phyloP scores from a whole-genome alignment of 768 basidiomycete species.

The Rhizopogon salebrosus region DNA sequence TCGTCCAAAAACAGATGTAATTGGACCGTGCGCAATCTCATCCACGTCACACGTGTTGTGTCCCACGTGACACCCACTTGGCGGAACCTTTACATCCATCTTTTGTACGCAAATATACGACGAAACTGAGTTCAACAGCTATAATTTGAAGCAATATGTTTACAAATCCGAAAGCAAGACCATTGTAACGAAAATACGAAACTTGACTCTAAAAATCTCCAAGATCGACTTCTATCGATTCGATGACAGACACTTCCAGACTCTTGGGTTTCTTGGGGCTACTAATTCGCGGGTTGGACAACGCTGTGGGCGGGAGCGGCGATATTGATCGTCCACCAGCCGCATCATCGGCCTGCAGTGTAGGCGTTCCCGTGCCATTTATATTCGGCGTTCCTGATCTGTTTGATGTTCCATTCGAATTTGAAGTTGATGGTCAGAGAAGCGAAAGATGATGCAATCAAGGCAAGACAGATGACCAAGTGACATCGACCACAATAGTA shows the following conservation, averaged over 20 bases:
- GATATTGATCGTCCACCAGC: conserved; percentile 30
- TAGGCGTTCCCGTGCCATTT: conserved; percentile 39
- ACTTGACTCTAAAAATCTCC: conserved; percentile 59
- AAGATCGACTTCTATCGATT: conserved; percentile 68
- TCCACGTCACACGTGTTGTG: background rate
- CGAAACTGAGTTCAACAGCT: background rate
- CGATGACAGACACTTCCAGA: conserved; percentile 55
- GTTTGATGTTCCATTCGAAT: conserved; percentile 2
- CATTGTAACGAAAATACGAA: background rate
- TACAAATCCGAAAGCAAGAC: background rate
- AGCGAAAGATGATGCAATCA: conserved; percentile 16
- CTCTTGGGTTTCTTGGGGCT: conserved; percentile 32
- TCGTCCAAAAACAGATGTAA: conserved; percentile 1
- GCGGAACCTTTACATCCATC: background rate
- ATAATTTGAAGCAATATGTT: conserved; percentile 1
- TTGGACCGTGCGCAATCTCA: conserved; percentile 4
- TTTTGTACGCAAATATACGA: no score
- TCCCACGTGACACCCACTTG: background rate
- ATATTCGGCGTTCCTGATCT: conserved; percentile 44
- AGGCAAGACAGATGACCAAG: conserved; percentile 8
- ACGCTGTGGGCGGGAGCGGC: conserved; percentile 25
- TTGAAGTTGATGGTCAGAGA: conserved; percentile 6
- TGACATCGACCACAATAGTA: background rate
- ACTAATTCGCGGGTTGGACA: conserved; percentile 19
- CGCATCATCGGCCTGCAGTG: conserved; percentile 24